Percentiles rank a stretch among this genome's conserved stretches.
Conservation (phyloP, 108 stramenopile genomes). For the Fragilariopsis cylindrus region DNA sequence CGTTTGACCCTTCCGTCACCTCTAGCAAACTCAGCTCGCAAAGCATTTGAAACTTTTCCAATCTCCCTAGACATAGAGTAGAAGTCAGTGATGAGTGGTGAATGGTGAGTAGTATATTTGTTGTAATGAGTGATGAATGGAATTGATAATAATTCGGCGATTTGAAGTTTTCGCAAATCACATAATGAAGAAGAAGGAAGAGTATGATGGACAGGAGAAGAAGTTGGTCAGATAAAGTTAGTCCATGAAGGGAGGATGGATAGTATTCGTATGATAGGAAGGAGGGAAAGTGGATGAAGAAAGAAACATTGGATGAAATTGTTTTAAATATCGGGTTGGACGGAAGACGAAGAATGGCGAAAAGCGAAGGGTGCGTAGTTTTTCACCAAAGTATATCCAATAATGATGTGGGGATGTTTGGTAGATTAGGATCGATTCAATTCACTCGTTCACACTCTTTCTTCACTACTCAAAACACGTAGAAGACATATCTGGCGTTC, state of each 20-base stretch:
- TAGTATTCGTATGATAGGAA: neutral
- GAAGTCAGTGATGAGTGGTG: neutral
- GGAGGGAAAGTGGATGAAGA: neutral
- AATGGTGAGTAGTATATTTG: neutral
- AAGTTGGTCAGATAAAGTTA: constrained; percentile 21
- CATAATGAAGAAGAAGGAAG: constrained; percentile 7
- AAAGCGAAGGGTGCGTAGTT: neutral
- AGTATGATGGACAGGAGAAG: constrained; percentile 11
- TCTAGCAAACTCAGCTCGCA: constrained; percentile 86
- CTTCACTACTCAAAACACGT: constrained; percentile 25
- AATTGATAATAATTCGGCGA: neutral
- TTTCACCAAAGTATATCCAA: neutral
- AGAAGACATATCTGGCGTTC: constrained; percentile 11
- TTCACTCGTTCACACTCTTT: neutral
- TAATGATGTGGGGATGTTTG: too few relatives aligned
- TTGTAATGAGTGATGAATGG: constrained; percentile 4
- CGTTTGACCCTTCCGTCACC: constrained; percentile 89
- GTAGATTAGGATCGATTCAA: neutral
- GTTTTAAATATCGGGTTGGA: neutral
- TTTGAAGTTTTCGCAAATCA: neutral
- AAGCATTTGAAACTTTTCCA: constrained; percentile 61
- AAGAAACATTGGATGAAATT: constrained; percentile 13
- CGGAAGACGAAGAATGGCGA: neutral
- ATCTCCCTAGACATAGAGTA: constrained; percentile 53
- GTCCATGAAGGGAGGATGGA: neutral